These are phyloP conservation scores for Melanogaster broomeanus DNA, from an alignment of 768 basidiomycete species.

Conservation along the genomic window DNA sequence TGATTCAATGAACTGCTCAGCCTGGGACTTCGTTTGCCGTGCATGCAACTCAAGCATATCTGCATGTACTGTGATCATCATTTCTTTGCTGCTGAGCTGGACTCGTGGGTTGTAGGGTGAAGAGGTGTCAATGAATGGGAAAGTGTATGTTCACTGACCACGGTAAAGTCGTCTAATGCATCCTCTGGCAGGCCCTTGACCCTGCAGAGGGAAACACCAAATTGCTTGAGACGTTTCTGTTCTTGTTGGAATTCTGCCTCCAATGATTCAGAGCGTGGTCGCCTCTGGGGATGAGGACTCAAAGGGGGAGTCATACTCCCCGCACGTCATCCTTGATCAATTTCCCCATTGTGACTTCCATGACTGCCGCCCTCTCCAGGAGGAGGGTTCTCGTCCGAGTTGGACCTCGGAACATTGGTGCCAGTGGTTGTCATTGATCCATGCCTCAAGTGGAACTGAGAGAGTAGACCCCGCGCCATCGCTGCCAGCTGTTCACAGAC, in stretches of 20 bases:
- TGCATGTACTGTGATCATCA: not conserved
- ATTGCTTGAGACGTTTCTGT: not conserved
- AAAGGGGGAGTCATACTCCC: not conserved
- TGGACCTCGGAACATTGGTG: no score
- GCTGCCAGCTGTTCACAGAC: not conserved
- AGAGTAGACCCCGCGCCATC: not conserved
- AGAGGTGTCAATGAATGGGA: not conserved
- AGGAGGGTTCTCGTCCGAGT: no score
- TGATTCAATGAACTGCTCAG: not conserved
- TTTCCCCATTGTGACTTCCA: not conserved
- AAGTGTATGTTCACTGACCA: slow-evolving; percentile 5
- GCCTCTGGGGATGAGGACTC: not conserved
- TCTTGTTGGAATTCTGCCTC: not conserved
- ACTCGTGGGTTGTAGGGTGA: no score
- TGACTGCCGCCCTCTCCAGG: no score
- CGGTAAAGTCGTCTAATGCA: slow-evolving; percentile 14
- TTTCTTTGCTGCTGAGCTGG: no score
- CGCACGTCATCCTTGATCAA: not conserved
- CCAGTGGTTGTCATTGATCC: not conserved
- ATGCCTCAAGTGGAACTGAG: not conserved
- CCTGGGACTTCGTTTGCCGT: not conserved
- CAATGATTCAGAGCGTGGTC: not conserved
- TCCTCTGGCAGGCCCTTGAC: not conserved
- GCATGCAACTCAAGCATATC: not conserved
- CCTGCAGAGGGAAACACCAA: not conserved